phyloP scores from a whole-genome alignment of 805 yeast species.

The Metschnikowia koreensis region DNA sequence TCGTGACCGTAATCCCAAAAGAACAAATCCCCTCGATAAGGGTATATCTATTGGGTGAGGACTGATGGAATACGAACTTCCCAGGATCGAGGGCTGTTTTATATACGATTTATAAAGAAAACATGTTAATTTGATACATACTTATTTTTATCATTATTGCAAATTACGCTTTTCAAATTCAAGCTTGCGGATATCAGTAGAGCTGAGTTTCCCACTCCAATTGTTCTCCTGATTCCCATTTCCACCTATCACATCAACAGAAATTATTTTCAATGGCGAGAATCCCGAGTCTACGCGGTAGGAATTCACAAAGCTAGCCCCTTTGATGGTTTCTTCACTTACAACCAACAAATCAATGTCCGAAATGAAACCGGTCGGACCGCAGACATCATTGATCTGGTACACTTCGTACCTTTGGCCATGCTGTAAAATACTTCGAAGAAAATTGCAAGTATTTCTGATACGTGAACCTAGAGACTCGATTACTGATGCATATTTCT shows the following conservation, averaged over 20 bases:
- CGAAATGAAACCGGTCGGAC: slow-evolving; percentile 80
- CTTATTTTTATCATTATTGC: background rate
- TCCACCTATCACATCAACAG: slow-evolving; percentile 60
- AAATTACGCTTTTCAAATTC: slow-evolving; percentile 8
- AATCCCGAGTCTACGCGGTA: slow-evolving; percentile 58
- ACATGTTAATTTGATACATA: background rate
- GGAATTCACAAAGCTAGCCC: slow-evolving; percentile 72
- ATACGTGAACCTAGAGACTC: slow-evolving; percentile 58
- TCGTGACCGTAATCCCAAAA: slow-evolving; percentile 69
- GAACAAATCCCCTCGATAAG: slow-evolving; percentile 36
- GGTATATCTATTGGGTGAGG: slow-evolving; percentile 41
- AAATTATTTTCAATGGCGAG: slow-evolving; percentile 39
- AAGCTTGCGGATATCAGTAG: slow-evolving; percentile 67
- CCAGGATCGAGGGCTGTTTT: background rate
- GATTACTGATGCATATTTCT: slow-evolving; percentile 65
- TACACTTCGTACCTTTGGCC: slow-evolving; percentile 47
- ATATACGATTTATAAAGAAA: background rate
- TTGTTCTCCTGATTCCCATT: slow-evolving; percentile 37
- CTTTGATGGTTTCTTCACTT: slow-evolving; percentile 73
- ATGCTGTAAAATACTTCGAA: slow-evolving; percentile 47
- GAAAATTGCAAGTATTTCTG: slow-evolving; percentile 45
- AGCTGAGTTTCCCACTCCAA: slow-evolving; percentile 76
- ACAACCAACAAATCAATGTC: slow-evolving; percentile 79
- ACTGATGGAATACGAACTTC: background rate
- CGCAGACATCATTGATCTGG: slow-evolving; percentile 82